phyloP scores from a whole-genome alignment of 805 yeast species.

The Lachancea mirantina region DNA sequence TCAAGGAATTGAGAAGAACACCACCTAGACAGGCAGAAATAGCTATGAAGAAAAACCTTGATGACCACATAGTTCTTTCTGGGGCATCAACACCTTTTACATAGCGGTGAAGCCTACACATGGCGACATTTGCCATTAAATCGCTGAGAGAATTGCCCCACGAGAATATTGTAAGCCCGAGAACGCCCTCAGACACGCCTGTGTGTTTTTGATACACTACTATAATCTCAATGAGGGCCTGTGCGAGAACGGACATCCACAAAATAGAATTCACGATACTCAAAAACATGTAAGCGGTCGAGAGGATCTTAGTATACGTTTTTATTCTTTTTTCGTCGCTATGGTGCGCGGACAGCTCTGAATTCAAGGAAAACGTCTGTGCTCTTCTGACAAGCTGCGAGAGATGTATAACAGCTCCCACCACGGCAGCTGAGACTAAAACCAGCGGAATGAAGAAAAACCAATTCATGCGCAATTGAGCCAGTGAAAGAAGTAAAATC shows the following conservation, averaged over 20 bases:
- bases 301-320: conserved; percentile 10
- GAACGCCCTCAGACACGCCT: conserved; percentile 63
- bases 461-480: no score
- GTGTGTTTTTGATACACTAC: conserved; percentile 28
- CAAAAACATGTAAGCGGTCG: conserved; percentile 10
- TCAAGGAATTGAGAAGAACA: conserved; percentile 68
- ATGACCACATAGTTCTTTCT: conserved; percentile 17
- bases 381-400: no score
- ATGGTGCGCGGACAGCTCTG: conserved; percentile 7
- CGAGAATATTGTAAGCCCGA: conserved; percentile 91
- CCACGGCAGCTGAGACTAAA: no score
- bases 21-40: conserved; percentile 92
- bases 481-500: conserved; percentile 19
- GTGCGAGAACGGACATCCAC: conserved; percentile 30
- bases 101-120: conserved; percentile 49
- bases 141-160: conserved; percentile 94
- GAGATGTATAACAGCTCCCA: no score
- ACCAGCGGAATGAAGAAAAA: no score
- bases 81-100: conserved; percentile 18
- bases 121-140: conserved; percentile 73
- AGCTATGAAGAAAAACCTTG: conserved; percentile 84
- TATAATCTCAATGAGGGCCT: conserved; percentile 30
- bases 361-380: conserved; percentile 18
- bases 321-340: conserved; percentile 7
- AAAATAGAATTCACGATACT: conserved; percentile 29